Evolutionary conservation across 345 rosid genomes (phyloP).

Genomic region (Pugionium cornutum): DNA sequence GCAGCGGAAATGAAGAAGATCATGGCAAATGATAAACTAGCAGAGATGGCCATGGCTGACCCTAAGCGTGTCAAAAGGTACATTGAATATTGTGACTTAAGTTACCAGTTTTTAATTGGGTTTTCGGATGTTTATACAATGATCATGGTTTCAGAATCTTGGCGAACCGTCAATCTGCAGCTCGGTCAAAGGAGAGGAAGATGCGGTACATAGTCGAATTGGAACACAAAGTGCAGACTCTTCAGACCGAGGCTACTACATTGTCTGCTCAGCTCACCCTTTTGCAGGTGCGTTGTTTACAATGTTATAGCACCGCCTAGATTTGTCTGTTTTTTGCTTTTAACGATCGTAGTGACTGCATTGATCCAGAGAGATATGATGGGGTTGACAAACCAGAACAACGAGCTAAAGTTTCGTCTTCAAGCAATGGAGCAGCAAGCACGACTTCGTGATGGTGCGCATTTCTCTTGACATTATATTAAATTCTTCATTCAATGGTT

Average conservation of each 20-base stretch:
- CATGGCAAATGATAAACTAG: conserved; percentile 91
- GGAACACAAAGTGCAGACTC: conserved; percentile 96
- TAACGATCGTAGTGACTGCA: conserved; percentile 13
- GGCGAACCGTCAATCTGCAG: conserved; percentile 95
- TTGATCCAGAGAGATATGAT: conserved; percentile 77
- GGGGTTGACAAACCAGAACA: conserved; percentile 90
- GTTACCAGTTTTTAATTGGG: neutral
- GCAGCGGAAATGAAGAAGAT: conserved; percentile 86
- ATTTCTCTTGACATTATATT: neutral
- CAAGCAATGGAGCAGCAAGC: conserved; percentile 99
- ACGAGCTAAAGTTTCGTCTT: conserved; percentile 89
- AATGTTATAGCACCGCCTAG: neutral
- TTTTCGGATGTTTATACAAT: neutral
- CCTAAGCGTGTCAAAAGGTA: conserved; percentile 94
- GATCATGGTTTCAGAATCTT: conserved; percentile 56
- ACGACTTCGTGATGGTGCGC: conserved; percentile 80
- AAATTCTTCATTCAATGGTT: neutral
- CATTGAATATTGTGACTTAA: neutral
- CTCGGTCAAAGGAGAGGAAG: conserved; percentile 95
- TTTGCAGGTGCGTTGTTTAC: conserved; percentile 57
- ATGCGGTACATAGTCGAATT: conserved; percentile 88
- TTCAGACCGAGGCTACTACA: conserved; percentile 95
- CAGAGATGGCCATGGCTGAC: conserved; percentile 84
- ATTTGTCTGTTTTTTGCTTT: conserved; percentile 2
- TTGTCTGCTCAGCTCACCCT: conserved; percentile 94